Percentiles rank a stretch among this genome's conserved stretches.
phyloP scores from a whole-genome alignment of 2,329 filamentous ascomycete species.

The Fusarium pseudonygamai region DNA sequence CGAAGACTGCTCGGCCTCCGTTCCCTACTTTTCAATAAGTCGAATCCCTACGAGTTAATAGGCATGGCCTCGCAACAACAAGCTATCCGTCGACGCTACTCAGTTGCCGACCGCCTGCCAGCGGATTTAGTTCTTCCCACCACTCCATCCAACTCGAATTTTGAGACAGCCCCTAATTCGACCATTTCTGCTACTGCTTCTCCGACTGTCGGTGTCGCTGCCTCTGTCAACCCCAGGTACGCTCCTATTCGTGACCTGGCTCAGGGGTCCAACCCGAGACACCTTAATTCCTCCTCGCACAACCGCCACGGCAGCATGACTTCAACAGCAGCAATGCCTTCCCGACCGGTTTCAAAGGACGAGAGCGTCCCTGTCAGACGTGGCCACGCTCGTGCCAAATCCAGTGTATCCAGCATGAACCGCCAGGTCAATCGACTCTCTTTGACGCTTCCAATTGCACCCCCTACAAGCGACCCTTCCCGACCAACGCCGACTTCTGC shows the following conservation, averaged over 20 bases:
- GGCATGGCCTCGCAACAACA: conserved; percentile 49
- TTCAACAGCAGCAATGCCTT: conserved; percentile 45
- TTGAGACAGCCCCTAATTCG: conserved; percentile 22
- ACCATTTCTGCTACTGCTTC: conserved; percentile 11
- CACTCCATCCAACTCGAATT: conserved; percentile 33
- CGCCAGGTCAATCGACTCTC: conserved; percentile 68
- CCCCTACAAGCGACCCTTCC: conserved; percentile 61
- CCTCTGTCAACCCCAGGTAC: conserved; percentile 17
- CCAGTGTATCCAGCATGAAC: conserved; percentile 54
- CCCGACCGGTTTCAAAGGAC: conserved; percentile 51
- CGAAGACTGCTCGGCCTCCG: conserved; percentile 47
- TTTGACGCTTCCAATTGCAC: conserved; percentile 69
- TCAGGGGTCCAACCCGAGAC: conserved; percentile 20
- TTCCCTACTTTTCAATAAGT: conserved; percentile 41
- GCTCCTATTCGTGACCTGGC: conserved; percentile 23
- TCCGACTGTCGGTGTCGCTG: conserved; percentile 12
- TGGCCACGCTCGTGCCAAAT: conserved; percentile 60
- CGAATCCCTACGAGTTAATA: conserved; percentile 39
- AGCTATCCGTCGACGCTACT: conserved; percentile 53
- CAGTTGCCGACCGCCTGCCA: conserved; percentile 50
- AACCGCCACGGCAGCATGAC: conserved; percentile 28
- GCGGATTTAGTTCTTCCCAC: conserved; percentile 40
- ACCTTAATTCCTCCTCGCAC: conserved; percentile 23
- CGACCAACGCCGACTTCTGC: conserved; percentile 60
- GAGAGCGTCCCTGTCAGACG: conserved; percentile 54